phyloP scores from a whole-genome alignment of 129 eudicot species.

The Flaveria robusta region DNA sequence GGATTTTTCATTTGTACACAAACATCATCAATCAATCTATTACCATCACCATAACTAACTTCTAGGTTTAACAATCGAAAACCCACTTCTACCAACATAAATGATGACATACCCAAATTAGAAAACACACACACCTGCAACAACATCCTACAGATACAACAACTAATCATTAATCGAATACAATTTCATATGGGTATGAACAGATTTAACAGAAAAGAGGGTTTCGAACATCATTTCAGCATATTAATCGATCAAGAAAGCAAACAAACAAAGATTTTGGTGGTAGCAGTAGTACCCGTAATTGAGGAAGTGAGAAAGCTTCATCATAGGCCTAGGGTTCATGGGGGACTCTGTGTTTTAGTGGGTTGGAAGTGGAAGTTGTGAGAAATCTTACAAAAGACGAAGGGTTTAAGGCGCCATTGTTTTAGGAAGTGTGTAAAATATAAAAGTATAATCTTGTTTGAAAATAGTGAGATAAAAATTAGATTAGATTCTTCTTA shows the following conservation, averaged over 20 bases:
- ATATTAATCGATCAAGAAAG: neutral
- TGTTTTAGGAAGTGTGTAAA: neutral
- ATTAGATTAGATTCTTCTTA: too few species aligned
- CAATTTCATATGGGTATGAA: neutral
- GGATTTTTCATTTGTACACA: neutral
- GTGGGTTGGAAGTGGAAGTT: too few species aligned
- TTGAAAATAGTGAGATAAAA: neutral
- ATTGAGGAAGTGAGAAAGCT: slow-evolving; percentile 35
- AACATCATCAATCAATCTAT: neutral
- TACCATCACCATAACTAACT: neutral
- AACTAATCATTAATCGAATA: neutral
- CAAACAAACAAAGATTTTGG: neutral
- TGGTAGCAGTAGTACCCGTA: slow-evolving; percentile 20
- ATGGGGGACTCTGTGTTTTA: slow-evolving; percentile 15
- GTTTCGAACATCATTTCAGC: neutral
- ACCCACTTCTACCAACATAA: slow-evolving; percentile 12
- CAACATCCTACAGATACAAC: neutral
- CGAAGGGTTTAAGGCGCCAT: slow-evolving; percentile 32
- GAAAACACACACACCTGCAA: neutral
- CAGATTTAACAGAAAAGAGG: neutral
- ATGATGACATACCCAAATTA: neutral
- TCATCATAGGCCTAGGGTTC: slow-evolving; percentile 36
- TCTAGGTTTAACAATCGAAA: slow-evolving; percentile 13
- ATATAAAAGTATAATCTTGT: neutral
- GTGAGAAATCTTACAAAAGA: neutral